Evolutionary conservation across 495 filamentous ascomycete genomes (phyloP).

Genomic region (Lepidopterella palustris): DNA sequence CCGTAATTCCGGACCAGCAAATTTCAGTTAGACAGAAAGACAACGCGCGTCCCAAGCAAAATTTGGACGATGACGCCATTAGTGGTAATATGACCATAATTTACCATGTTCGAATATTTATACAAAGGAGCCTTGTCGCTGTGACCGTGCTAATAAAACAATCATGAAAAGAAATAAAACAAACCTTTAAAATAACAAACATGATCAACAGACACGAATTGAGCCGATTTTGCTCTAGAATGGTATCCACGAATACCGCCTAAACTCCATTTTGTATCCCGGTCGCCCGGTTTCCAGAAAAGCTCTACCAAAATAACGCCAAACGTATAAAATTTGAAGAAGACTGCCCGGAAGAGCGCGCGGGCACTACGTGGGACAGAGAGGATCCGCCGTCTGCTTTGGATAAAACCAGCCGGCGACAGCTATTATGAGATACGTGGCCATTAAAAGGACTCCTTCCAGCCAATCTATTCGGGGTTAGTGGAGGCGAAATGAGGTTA

Average conservation of each 20-base stretch:
- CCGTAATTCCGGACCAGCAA: too few species aligned
- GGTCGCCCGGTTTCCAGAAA: not conserved
- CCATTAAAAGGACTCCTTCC: constrained; percentile 36
- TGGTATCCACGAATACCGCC: not conserved
- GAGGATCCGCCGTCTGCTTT: not conserved
- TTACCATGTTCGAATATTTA: not conserved
- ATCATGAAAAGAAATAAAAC: not conserved
- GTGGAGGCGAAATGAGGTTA: not conserved
- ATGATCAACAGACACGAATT: not conserved
- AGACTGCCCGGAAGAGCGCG: not conserved
- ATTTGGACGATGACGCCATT: too few species aligned
- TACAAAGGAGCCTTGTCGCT: not conserved
- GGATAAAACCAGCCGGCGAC: constrained; percentile 37
- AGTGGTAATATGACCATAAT: not conserved
- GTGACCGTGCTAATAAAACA: not conserved
- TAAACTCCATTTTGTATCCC: not conserved
- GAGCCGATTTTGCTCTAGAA: not conserved
- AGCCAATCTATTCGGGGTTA: constrained; percentile 32
- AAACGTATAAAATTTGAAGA: not conserved
- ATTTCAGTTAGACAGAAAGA: too few species aligned
- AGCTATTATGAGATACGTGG: constrained; percentile 38
- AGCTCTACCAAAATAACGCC: not conserved
- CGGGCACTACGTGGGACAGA: not conserved
- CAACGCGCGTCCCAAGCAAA: too few species aligned
- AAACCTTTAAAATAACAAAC: not conserved